A percentile compares a stretch with the other conserved stretches of the same genome.
These are phyloP conservation scores for Globisporangium cylindrosporum DNA, from an alignment of 352 stramenopile species.

Conservation along the genomic window DNA sequence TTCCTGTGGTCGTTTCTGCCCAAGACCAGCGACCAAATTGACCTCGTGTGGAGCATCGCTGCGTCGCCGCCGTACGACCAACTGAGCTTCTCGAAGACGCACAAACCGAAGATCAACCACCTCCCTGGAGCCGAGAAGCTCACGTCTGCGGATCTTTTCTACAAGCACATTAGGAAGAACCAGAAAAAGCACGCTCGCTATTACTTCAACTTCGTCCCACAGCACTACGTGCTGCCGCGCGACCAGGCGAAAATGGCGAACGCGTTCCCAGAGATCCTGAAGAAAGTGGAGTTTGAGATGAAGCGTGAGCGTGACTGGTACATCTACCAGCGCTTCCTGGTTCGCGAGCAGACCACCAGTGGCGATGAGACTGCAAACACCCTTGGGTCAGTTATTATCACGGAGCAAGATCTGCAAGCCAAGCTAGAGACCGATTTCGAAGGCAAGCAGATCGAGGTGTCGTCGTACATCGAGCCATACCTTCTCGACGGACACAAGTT, in stretches of 20 bases:
- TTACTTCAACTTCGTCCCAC: slow-evolving; percentile 66
- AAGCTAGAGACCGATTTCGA: slow-evolving; percentile 44
- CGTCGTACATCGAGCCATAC: slow-evolving; percentile 81
- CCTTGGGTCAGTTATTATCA: slow-evolving; percentile 36
- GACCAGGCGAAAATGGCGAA: slow-evolving; percentile 43
- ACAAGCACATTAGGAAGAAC: slow-evolving; percentile 38
- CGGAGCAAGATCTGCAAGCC: slow-evolving; percentile 40
- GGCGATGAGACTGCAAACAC: slow-evolving; percentile 31
- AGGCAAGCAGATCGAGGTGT: slow-evolving; percentile 54
- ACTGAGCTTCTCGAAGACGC: slow-evolving; percentile 41
- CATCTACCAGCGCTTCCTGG: slow-evolving; percentile 63
- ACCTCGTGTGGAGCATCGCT: slow-evolving; percentile 63
- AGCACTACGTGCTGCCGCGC: slow-evolving; percentile 57
- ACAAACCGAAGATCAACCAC: slow-evolving; percentile 64
- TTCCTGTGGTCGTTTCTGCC: slow-evolving; percentile 42
- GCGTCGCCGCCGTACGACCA: slow-evolving; percentile 28
- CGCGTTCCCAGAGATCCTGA: slow-evolving; percentile 40
- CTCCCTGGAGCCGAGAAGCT: slow-evolving; percentile 55
- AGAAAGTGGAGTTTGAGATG: slow-evolving; percentile 52
- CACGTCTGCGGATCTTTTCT: slow-evolving; percentile 39
- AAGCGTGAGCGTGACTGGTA: slow-evolving; percentile 46
- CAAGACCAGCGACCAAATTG: slow-evolving; percentile 43
- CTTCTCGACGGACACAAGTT: slow-evolving; percentile 89
- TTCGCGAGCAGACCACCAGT: slow-evolving; percentile 37
- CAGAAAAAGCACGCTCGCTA: slow-evolving; percentile 58